Evolutionary conservation across 306 rosid genomes (phyloP), one percentile per base, ranked within the genome.

Genomic region (Delonix regia): DNA sequence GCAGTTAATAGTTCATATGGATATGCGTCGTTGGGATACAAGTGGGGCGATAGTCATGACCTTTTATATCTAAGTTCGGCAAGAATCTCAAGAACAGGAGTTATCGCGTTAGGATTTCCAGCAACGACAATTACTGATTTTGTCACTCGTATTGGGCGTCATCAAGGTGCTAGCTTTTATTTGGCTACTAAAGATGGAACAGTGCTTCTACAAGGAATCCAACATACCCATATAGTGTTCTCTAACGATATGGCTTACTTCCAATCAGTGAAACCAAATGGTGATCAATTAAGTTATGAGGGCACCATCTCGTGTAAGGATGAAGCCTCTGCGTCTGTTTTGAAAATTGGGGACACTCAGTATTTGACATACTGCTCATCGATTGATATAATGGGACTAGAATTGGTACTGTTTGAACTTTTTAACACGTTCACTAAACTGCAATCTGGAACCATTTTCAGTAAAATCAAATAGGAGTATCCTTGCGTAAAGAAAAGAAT

Each of bases 101-200:
- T 87, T 74, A 13, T 87, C 33, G 87, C 88, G 22, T 68, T 89
- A 0, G 93, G 91, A 8, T 78, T 87, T 81, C 19, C 81, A 0
- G 79, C 80, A 19, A 48, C 59, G 8, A 19, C 59, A 25, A 27
- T 89, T 11, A 49, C 78, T 7, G 68, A 71, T n/a, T 68, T 77
- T 36, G 56, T 87, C 62, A 70, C 78, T 55, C 36, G 42, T 16
- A 62, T 59, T 25, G 52, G 68, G 63, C 69, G 6, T 77, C 76
- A 81, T 77, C 76, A 81, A 48, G 88, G 82, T 15, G 65, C 60
- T 16, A 83, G 14, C 56, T 79, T 83, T 38, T 77, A 71, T 75
- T 78, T 88, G 73, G 87, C 79, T 24, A 79, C 88, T 15, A 74
- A 59, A 42, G 90, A 85, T 69, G 92, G 94, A 25, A 73, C 76